Evolutionary conservation across 495 filamentous ascomycete species (phyloP).

Genomic region (Beverwykella pulmonaria): DNA sequence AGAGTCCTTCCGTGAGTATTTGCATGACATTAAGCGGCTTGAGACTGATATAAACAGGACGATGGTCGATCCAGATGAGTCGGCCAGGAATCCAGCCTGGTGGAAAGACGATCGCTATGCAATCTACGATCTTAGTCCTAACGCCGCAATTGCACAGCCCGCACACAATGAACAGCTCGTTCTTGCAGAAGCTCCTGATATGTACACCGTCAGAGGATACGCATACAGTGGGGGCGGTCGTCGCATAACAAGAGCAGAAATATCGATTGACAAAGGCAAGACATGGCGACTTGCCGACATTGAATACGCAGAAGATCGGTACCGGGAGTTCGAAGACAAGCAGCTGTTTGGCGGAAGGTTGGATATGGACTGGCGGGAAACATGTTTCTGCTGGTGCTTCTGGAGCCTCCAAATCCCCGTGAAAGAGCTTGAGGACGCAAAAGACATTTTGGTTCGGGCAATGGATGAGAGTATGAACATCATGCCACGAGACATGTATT

Average conservation of each 20-base stretch:
- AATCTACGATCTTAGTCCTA: slow-evolving; percentile 91
- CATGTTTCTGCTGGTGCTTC: slow-evolving; percentile 91
- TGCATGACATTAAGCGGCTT: background rate
- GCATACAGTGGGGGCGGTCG: slow-evolving; percentile 91
- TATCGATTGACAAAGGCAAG: slow-evolving; percentile 82
- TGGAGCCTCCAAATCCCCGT: slow-evolving; percentile 78
- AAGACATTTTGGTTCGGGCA: slow-evolving; percentile 79
- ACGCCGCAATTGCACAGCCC: slow-evolving; percentile 81
- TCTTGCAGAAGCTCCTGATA: slow-evolving; percentile 52
- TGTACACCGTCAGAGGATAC: slow-evolving; percentile 76
- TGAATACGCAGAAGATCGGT: slow-evolving; percentile 84
- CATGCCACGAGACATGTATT: slow-evolving; percentile 95
- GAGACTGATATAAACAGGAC: slow-evolving; percentile 51
- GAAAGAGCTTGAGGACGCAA: slow-evolving; percentile 61
- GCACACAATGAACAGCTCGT: slow-evolving; percentile 74
- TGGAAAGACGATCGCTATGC: slow-evolving; percentile 94
- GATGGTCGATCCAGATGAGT: slow-evolving; percentile 81
- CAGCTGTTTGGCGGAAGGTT: slow-evolving; percentile 75
- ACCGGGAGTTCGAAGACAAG: slow-evolving; percentile 68
- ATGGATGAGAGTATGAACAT: slow-evolving; percentile 92
- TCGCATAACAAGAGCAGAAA: slow-evolving; percentile 78
- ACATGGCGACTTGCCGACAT: slow-evolving; percentile 82
- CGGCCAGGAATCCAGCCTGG: slow-evolving; percentile 71
- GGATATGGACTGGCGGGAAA: slow-evolving; percentile 82
- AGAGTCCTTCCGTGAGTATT: slow-evolving; percentile 68